Percentiles rank a stretch among this genome's conserved stretches.
Evolutionary conservation across 768 basidiomycete genomes (phyloP).

Genomic region (Daedaleopsis nitida): DNA sequence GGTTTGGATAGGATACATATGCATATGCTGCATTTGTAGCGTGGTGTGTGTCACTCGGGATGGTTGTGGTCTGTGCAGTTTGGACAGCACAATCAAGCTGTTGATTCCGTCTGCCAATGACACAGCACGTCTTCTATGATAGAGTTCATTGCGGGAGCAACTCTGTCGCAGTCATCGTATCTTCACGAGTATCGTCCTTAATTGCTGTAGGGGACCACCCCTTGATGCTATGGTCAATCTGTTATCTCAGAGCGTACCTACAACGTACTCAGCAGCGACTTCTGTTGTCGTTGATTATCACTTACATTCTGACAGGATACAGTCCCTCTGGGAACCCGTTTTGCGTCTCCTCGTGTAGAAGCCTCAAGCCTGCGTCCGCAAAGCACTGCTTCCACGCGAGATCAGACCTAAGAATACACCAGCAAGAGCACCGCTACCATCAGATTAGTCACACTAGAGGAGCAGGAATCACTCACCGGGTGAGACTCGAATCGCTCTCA

Average conservation of each 20-base stretch:
- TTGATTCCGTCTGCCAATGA: no score
- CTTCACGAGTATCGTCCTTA: no score
- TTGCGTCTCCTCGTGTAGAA: conserved; percentile 79
- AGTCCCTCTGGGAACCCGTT: conserved; percentile 80
- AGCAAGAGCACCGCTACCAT: background rate
- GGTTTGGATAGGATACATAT: no score
- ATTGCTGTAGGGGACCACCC: background rate
- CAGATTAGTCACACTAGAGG: no score
- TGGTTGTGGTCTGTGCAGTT: no score
- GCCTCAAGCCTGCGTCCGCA: conserved; percentile 64
- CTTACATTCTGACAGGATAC: conserved; percentile 86
- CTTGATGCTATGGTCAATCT: background rate
- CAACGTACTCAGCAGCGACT: background rate
- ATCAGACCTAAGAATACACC: conserved; percentile 64
- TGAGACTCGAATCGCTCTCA: conserved; percentile 86
- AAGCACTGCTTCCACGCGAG: conserved; percentile 80
- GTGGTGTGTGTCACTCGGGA: no score
- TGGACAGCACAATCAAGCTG: no score
- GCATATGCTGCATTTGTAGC: no score
- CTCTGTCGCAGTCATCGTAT: no score
- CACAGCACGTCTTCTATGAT: no score
- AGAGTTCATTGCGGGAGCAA: no score
- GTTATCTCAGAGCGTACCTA: conserved; percentile 61
- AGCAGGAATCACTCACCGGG: conserved; percentile 53
- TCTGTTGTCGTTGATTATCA: conserved; percentile 1